Evolutionary conservation across 768 basidiomycete species (phyloP).

Genomic region (Hirschioporus abietinus): DNA sequence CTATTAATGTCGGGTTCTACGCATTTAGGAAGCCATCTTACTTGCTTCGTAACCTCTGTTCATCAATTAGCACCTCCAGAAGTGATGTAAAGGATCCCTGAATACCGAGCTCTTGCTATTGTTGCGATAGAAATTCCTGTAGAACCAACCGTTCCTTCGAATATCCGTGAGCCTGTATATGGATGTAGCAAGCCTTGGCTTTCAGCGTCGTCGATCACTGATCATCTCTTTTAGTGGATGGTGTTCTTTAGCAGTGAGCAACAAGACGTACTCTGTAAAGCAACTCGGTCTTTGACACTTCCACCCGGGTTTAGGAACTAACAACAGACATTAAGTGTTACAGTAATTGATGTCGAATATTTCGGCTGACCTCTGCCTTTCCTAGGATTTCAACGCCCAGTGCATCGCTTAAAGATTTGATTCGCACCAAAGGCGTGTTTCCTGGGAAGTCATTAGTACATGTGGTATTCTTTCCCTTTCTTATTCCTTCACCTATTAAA

Average conservation of each 20-base stretch:
- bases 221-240: background rate
- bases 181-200: constrained; percentile 75
- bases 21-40: constrained; percentile 27
- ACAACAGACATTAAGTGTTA: constrained; percentile 3
- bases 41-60: constrained; percentile 84
- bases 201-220: constrained; percentile 96
- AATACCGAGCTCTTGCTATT: constrained; percentile 80
- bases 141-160: constrained; percentile 95
- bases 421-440: constrained; percentile 89
- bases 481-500: constrained; percentile 60
- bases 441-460: constrained; percentile 39
- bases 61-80: constrained; percentile 1
- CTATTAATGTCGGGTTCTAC: constrained; percentile 7
- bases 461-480: background rate
- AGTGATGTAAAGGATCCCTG: background rate
- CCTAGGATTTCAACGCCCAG: constrained; percentile 92
- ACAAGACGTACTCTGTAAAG: constrained; percentile 60
- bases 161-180: constrained; percentile 85
- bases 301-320: constrained; percentile 97
- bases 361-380: constrained; percentile 74
- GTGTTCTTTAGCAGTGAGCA: background rate
- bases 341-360: background rate
- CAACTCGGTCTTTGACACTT: constrained; percentile 97
- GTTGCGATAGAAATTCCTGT: constrained; percentile 97
- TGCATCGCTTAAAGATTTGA: constrained; percentile 86